Conservation (phyloP, 1,284 basidiomycete genomes). For the Laetiporus sulphureus region DNA sequence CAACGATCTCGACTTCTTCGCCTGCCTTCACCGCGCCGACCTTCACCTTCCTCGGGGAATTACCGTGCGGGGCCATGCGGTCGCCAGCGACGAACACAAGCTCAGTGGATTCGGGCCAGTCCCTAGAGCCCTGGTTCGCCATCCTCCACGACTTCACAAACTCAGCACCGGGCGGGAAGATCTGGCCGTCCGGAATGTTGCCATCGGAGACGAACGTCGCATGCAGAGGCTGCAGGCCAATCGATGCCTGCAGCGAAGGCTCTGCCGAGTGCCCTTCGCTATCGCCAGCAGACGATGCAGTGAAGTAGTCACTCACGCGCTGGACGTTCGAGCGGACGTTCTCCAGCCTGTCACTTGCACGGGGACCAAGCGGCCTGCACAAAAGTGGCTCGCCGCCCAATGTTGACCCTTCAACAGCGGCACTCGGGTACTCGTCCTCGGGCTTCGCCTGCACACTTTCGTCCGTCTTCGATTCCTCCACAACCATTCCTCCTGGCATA, state of each 20-base stretch:
- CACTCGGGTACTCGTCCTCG: neutral
- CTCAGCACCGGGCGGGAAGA: constrained; percentile 76
- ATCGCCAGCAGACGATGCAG: neutral
- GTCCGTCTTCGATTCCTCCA: constrained; percentile 10
- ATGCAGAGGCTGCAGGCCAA: constrained; percentile 24
- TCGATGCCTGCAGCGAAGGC: constrained; percentile 1
- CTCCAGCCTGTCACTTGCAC: constrained; percentile 6
- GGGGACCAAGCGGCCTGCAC: constrained; percentile 16
- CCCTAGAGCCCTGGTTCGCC: constrained; percentile 50
- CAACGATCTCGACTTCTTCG: constrained; percentile 55
- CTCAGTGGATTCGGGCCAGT: constrained; percentile 66
- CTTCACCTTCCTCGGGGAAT: constrained; percentile 29
- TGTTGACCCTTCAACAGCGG: constrained; percentile 20
- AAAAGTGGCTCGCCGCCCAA: constrained; percentile 26
- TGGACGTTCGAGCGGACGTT: neutral
- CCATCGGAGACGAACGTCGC: constrained; percentile 61
- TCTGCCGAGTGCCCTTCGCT: neutral
- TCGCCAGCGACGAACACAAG: constrained; percentile 66
- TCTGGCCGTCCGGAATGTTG: constrained; percentile 69
- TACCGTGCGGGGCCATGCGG: constrained; percentile 32
- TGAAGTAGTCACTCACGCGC: neutral
- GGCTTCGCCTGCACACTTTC: constrained; percentile 1
- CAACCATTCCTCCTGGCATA: constrained; percentile 19
- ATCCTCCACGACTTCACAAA: constrained; percentile 81
- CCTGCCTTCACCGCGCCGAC: constrained; percentile 52